Evolutionary conservation across 768 basidiomycete genomes (phyloP).

Genomic region (Boletus vermiculosoides): DNA sequence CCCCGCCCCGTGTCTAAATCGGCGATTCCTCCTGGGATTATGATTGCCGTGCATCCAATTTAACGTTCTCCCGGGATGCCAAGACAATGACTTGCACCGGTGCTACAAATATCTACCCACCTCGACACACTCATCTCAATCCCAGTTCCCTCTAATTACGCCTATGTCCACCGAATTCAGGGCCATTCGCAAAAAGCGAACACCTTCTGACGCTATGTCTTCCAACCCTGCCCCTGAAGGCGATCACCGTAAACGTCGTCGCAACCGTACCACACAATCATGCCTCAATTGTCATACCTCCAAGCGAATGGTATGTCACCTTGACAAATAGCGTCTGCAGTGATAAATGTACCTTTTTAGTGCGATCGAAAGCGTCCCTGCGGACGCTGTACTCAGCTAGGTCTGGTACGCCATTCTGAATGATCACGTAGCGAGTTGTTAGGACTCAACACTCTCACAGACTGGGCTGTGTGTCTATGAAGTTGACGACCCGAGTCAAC

Average conservation of each 20-base stretch:
- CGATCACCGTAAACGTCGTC: slow-evolving; percentile 60
- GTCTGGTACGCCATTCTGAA: slow-evolving; percentile 34
- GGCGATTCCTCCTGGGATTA: slow-evolving; percentile 10
- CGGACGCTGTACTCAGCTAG: slow-evolving; percentile 44
- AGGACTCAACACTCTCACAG: slow-evolving; percentile 34
- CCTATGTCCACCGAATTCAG: slow-evolving; percentile 30
- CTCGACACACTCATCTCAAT: slow-evolving; percentile 1
- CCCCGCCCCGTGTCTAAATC: slow-evolving; percentile 7
- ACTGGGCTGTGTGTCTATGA: slow-evolving; percentile 85
- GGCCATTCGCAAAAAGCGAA: slow-evolving; percentile 32
- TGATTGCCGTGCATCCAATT: slow-evolving; percentile 3
- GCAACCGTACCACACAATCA: slow-evolving; percentile 72
- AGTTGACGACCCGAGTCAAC: slow-evolving; percentile 69
- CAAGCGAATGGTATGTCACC: slow-evolving; percentile 59
- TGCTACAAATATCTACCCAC: slow-evolving; percentile 30
- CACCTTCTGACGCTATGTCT: slow-evolving; percentile 23
- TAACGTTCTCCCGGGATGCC: slow-evolving; percentile 15
- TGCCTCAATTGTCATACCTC: slow-evolving; percentile 74
- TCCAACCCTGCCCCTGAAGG: slow-evolving; percentile 39
- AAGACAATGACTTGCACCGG: slow-evolving; percentile 14
- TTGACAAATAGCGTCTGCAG: background rate
- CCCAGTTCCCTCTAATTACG: slow-evolving; percentile 1
- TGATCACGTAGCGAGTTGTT: slow-evolving; percentile 25
- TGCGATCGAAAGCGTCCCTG: slow-evolving; percentile 50
- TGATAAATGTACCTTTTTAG: slow-evolving; percentile 21